A percentile compares a stretch with the other conserved stretches of the same genome.
Evolutionary conservation across 768 basidiomycete species (phyloP).

Genomic region (Nevesoporus exiguus): DNA sequence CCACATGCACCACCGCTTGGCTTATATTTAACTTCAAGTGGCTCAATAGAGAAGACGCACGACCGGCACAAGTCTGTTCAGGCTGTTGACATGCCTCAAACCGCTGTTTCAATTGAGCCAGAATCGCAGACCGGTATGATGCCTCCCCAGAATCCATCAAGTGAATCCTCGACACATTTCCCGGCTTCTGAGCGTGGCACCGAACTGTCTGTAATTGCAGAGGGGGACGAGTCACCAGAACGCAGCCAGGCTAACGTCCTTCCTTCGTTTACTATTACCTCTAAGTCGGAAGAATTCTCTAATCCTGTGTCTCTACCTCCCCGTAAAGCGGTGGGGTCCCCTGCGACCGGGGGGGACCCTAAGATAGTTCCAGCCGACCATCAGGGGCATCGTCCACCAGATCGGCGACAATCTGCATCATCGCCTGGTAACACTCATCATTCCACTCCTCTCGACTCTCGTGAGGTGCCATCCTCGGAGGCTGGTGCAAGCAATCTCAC

Average conservation of each 20-base stretch:
- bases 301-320: not conserved
- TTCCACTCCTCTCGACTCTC: slow-evolving; percentile 37
- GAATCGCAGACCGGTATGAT: not conserved
- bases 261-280: slow-evolving; percentile 1
- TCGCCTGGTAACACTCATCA: slow-evolving; percentile 38
- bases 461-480: slow-evolving; percentile 1
- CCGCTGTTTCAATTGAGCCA: slow-evolving; percentile 4
- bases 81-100: slow-evolving; percentile 4
- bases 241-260: slow-evolving; percentile 16
- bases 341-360: not conserved
- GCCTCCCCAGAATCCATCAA: not conserved
- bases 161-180: slow-evolving; percentile 3
- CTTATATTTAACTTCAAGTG: not conserved
- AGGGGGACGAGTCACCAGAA: slow-evolving; percentile 63
- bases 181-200: slow-evolving; percentile 31
- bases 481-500: slow-evolving; percentile 9
- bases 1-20: not conserved
- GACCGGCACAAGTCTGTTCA: slow-evolving; percentile 1
- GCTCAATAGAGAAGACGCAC: not conserved
- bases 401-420: slow-evolving; percentile 8
- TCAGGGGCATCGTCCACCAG: slow-evolving; percentile 18
- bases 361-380: not conserved
- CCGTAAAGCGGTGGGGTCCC: not conserved
- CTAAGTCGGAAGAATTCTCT: not conserved
- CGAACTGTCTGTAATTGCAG: slow-evolving; percentile 66